Percentiles rank a stretch among this genome's conserved stretches.
Evolutionary conservation across 2,329 filamentous ascomycete genomes (phyloP).

Genomic region (Sporothrix protearum): DNA sequence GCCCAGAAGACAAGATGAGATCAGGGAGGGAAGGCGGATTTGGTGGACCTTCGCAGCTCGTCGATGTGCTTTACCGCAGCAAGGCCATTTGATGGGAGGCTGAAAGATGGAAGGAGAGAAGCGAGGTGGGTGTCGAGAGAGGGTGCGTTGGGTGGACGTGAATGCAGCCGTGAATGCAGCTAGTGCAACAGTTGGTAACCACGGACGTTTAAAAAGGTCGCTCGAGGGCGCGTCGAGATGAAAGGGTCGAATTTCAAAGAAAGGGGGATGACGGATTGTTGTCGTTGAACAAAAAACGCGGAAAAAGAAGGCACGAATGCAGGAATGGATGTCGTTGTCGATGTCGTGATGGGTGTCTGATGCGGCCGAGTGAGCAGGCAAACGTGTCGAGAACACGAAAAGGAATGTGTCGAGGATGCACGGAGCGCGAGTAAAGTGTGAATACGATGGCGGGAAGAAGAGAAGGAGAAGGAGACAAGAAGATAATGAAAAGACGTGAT

Average conservation of each 20-base stretch:
- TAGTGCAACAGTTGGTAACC: background rate
- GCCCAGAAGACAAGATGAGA: background rate
- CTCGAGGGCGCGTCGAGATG: background rate
- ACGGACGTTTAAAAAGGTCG: background rate
- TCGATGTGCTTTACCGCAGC: slow-evolving; percentile 10
- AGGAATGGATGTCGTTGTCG: background rate
- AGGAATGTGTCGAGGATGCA: background rate
- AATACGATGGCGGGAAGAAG: background rate
- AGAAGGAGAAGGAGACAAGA: background rate
- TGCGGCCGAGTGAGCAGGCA: background rate
- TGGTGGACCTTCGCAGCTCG: background rate
- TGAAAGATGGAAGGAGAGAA: background rate
- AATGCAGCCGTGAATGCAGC: background rate
- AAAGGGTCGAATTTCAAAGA: background rate
- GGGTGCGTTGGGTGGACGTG: background rate
- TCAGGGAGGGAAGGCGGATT: background rate
- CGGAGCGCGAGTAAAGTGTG: background rate
- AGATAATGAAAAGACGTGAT: background rate
- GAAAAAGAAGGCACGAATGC: background rate
- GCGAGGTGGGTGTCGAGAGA: background rate
- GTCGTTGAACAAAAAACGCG: background rate
- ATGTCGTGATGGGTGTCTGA: background rate
- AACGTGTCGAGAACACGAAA: background rate
- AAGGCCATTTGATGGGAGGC: slow-evolving; percentile 12
- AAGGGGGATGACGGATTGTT: background rate